Conservation (phyloP, 176 grass and related monocot species). For the Typha latifolia region DNA sequence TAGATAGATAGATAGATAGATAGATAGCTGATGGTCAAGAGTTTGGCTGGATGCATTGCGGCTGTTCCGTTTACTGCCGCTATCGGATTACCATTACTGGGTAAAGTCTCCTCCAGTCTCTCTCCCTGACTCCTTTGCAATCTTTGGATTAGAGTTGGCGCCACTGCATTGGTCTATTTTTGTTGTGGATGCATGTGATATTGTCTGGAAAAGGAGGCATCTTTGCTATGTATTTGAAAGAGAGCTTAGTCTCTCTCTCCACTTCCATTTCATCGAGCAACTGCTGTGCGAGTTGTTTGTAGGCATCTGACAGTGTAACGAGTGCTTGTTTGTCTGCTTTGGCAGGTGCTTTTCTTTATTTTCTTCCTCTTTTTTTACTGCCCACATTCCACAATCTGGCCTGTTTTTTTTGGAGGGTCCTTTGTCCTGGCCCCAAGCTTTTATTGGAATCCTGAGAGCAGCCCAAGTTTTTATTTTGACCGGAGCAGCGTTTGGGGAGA, state of each 20-base stretch:
- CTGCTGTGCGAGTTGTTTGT: background rate
- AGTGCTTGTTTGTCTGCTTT: slow-evolving; percentile 5
- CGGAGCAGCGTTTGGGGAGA: background rate
- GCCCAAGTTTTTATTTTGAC: background rate
- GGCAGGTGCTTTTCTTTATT: background rate
- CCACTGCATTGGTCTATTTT: too few relatives aligned
- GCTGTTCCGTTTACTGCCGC: too few relatives aligned
- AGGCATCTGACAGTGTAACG: slow-evolving; percentile 3
- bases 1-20: too few relatives aligned
- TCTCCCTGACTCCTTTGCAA: too few relatives aligned
- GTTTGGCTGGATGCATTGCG: too few relatives aligned
- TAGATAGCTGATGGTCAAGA: too few relatives aligned
- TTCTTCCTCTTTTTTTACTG: background rate
- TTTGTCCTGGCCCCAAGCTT: background rate
- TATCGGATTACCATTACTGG: too few relatives aligned
- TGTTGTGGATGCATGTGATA: too few relatives aligned
- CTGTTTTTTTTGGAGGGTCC: background rate
- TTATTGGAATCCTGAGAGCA: background rate
- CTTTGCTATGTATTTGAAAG: too few relatives aligned
- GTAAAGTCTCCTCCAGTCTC: too few relatives aligned
- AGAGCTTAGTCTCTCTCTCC: background rate
- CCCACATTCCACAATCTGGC: slow-evolving; percentile 1
- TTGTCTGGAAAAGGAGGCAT: too few relatives aligned
- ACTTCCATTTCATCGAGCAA: background rate
- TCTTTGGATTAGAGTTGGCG: too few relatives aligned